A percentile compares a stretch with the other conserved stretches of the same genome.
Evolutionary conservation across 805 yeast genomes (phyloP).

Genomic region (Candida takata): DNA sequence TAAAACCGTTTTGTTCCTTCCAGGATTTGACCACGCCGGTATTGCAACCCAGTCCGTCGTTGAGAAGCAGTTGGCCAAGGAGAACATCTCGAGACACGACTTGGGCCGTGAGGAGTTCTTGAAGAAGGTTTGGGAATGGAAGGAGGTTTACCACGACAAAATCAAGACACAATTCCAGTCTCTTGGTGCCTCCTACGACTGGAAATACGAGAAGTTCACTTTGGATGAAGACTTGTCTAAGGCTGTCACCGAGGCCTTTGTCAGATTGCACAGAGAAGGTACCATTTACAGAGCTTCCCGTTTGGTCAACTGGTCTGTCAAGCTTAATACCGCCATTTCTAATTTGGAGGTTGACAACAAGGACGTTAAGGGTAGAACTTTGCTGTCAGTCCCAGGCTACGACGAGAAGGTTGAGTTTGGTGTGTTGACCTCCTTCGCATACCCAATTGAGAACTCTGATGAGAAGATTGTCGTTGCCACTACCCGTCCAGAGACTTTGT

Average conservation of each 20-base stretch:
- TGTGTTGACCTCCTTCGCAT: slow-evolving; percentile 92
- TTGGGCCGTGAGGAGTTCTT: slow-evolving; percentile 87
- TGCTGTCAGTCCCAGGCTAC: slow-evolving; percentile 82
- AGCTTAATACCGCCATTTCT: slow-evolving; percentile 89
- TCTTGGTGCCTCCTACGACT: slow-evolving; percentile 95
- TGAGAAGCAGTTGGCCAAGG: slow-evolving; percentile 82
- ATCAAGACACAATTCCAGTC: slow-evolving; percentile 79
- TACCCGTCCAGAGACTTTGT: slow-evolving; percentile 97
- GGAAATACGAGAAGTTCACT: slow-evolving; percentile 93
- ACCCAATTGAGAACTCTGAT: slow-evolving; percentile 76
- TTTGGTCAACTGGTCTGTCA: slow-evolving; percentile 94
- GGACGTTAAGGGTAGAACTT: slow-evolving; percentile 75
- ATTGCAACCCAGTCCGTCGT: slow-evolving; percentile 98
- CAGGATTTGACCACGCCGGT: slow-evolving; percentile 99
- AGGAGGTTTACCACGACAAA: slow-evolving; percentile 81
- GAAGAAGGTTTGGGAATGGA: slow-evolving; percentile 96
- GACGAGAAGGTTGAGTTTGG: slow-evolving; percentile 91
- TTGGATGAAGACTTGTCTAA: slow-evolving; percentile 68
- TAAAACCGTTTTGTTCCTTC: slow-evolving; percentile 83
- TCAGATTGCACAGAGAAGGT: slow-evolving; percentile 88
- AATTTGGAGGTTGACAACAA: slow-evolving; percentile 95
- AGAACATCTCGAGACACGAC: slow-evolving; percentile 88
- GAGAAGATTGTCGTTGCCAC: slow-evolving; percentile 92
- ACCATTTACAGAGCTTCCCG: slow-evolving; percentile 90
- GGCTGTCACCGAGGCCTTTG: slow-evolving; percentile 88